These are phyloP conservation scores for Albugo laibachii DNA, from an alignment of 352 stramenopile species.

Conservation along the genomic window DNA sequence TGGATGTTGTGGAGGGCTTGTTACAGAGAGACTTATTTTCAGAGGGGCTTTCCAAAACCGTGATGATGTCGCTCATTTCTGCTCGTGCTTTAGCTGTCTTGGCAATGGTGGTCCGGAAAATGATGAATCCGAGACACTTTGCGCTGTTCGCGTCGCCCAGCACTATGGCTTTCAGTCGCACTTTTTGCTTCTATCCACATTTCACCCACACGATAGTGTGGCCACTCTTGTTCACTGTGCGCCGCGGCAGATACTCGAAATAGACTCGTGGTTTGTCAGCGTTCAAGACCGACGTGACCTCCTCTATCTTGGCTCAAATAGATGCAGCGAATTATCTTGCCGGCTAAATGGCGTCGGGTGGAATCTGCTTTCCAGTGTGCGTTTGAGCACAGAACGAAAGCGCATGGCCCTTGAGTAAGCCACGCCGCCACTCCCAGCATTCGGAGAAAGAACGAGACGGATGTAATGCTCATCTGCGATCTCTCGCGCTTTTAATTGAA, in stretches of 20 bases:
- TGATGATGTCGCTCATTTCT: no score
- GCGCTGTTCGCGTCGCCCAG: slow-evolving; percentile 7
- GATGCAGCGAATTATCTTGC: not conserved
- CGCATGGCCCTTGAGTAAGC: slow-evolving; percentile 8
- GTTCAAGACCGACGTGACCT: slow-evolving; percentile 10
- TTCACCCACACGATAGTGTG: slow-evolving; percentile 12
- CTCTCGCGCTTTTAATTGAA: slow-evolving; percentile 7
- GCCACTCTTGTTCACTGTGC: slow-evolving; percentile 7
- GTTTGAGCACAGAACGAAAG: slow-evolving; percentile 5
- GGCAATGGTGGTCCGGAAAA: no score
- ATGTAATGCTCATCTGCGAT: slow-evolving; percentile 2
- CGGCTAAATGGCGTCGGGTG: not conserved
- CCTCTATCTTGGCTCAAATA: slow-evolving; percentile 2
- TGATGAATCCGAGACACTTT: no score
- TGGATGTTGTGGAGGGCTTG: no score
- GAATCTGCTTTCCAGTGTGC: slow-evolving; percentile 3
- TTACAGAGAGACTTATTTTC: no score
- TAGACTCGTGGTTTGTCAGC: slow-evolving; percentile 11
- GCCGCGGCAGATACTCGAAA: slow-evolving; percentile 16
- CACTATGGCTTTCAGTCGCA: slow-evolving; percentile 9
- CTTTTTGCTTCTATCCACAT: slow-evolving; percentile 8
- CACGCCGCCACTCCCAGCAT: no score
- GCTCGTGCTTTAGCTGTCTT: no score
- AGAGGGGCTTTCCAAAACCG: no score
- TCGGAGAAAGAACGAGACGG: not conserved